Conservation (phyloP, 2,329 filamentous ascomycete genomes). For the Trichoderma cornu-damae region DNA sequence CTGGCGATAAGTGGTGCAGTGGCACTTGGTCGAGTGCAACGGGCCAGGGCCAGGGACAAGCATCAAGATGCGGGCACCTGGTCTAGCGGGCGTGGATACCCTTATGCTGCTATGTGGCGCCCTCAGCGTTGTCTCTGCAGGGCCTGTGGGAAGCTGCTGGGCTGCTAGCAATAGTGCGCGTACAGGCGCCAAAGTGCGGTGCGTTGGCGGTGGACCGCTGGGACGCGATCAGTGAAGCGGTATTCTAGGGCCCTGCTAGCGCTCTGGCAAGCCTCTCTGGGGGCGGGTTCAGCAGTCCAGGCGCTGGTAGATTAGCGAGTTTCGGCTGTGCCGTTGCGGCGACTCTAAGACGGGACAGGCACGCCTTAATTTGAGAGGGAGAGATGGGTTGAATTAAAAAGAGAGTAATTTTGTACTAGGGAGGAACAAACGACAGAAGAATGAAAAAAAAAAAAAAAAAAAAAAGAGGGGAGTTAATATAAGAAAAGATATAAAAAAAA, state of each 20-base stretch:
- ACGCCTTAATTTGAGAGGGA: not conserved
- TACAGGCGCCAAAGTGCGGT: too few relatives aligned
- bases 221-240: not conserved
- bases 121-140: not conserved
- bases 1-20: constrained; percentile 2
- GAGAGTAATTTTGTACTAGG: too few relatives aligned
- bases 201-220: constrained; percentile 11
- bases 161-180: too few relatives aligned
- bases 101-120: not conserved
- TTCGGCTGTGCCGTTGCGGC: constrained; percentile 14
- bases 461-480: not conserved
- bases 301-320: constrained; percentile 21
- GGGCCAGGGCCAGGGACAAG: not conserved
- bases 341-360: not conserved
- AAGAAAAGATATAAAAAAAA: not conserved
- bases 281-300: constrained; percentile 10
- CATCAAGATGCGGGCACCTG: not conserved
- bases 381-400: not conserved
- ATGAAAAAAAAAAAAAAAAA: not conserved
- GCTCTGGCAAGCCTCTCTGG: constrained; percentile 2
- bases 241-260: constrained; percentile 12
- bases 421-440: not conserved
- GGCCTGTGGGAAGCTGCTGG: not conserved
- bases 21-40: constrained; percentile 4
- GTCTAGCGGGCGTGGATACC: not conserved